These are phyloP conservation scores for Fusarium beomiforme DNA, from an alignment of 2,329 filamentous ascomycete species.

Conservation along the genomic window DNA sequence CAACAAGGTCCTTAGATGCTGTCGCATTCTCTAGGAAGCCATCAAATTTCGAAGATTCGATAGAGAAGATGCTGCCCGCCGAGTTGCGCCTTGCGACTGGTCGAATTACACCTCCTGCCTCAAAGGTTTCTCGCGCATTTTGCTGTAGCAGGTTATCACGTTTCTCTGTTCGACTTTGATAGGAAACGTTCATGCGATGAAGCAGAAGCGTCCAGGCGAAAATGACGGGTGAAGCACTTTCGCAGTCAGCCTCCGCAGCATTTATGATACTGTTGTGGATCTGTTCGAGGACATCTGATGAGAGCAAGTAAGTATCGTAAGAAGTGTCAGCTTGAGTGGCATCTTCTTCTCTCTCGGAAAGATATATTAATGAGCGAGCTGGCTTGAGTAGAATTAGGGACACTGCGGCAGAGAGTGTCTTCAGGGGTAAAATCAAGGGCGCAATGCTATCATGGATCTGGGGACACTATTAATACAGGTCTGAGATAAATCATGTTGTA, in stretches of 20 bases:
- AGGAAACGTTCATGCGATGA: constrained; percentile 72
- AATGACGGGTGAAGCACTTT: constrained; percentile 75
- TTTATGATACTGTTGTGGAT: constrained; percentile 77
- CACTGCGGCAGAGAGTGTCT: constrained; percentile 74
- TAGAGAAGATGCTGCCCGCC: constrained; percentile 69
- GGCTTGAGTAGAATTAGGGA: constrained; percentile 79
- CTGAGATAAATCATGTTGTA: background rate
- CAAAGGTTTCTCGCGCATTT: constrained; percentile 66
- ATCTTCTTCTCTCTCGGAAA: constrained; percentile 53
- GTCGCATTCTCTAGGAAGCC: constrained; percentile 63
- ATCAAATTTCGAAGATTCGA: constrained; percentile 69
- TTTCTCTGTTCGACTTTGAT: constrained; percentile 69
- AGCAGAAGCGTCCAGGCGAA: constrained; percentile 86
- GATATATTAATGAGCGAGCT: constrained; percentile 59
- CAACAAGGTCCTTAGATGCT: constrained; percentile 61
- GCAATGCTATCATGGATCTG: constrained; percentile 53
- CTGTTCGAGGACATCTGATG: constrained; percentile 74
- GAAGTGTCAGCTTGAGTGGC: constrained; percentile 47
- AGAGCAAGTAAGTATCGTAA: constrained; percentile 71
- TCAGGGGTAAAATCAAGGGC: constrained; percentile 70
- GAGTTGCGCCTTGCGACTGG: constrained; percentile 64
- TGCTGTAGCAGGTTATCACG: constrained; percentile 68
- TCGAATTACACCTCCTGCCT: constrained; percentile 56
- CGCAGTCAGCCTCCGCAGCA: constrained; percentile 65
- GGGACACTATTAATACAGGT: constrained; percentile 27